Conservation (phyloP, 1,284 basidiomycete species). For the Pascua guehoae region DNA sequence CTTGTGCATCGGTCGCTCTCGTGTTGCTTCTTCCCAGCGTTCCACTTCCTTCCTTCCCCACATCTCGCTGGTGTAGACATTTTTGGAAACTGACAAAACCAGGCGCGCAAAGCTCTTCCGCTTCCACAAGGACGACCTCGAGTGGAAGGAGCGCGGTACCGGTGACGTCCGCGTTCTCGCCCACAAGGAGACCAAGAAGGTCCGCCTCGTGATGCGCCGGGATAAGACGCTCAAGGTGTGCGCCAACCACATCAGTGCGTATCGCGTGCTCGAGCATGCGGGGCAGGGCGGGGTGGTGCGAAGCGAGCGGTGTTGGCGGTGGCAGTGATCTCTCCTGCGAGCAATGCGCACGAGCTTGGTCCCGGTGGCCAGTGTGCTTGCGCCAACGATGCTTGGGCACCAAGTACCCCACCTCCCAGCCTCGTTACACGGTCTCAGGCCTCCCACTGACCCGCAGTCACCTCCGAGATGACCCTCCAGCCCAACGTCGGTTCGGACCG, state of each 20-base stretch:
- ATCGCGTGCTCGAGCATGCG: too few relatives aligned
- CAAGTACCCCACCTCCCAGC: too few relatives aligned
- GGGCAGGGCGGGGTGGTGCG: too few relatives aligned
- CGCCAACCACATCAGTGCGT: slow-evolving; percentile 93
- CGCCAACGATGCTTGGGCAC: too few relatives aligned
- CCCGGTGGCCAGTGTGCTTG: too few relatives aligned
- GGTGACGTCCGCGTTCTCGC: slow-evolving; percentile 82
- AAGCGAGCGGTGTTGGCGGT: too few relatives aligned
- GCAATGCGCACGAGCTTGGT: too few relatives aligned
- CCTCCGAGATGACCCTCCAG: slow-evolving; percentile 86
- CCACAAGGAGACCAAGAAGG: slow-evolving; percentile 84
- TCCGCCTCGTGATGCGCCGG: slow-evolving; percentile 96
- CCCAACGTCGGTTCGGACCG: slow-evolving; percentile 99
- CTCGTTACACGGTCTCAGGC: background rate
- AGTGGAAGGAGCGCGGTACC: slow-evolving; percentile 89
- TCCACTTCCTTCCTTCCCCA: too few relatives aligned
- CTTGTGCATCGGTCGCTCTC: background rate
- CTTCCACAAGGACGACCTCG: slow-evolving; percentile 72
- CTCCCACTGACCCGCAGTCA: slow-evolving; percentile 57
- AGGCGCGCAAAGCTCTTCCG: slow-evolving; percentile 99
- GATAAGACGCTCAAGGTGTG: slow-evolving; percentile 99
- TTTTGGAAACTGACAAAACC: slow-evolving; percentile 2
- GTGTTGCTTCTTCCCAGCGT: background rate
- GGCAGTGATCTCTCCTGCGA: too few relatives aligned
- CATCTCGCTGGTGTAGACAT: too few relatives aligned